Conservation (phyloP, 257 asterid genomes). For the Jacaranda mimosifolia region DNA sequence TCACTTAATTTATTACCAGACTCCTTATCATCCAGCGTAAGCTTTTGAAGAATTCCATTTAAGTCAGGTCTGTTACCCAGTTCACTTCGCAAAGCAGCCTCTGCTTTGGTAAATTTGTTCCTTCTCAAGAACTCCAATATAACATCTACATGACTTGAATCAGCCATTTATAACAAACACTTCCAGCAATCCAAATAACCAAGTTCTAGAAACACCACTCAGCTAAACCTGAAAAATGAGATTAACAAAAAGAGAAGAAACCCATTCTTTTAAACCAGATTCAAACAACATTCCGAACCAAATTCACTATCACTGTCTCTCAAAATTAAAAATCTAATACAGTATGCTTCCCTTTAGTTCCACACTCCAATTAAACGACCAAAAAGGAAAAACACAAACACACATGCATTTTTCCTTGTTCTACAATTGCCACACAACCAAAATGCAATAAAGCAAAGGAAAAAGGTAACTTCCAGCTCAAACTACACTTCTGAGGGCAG, state of each 20-base stretch:
- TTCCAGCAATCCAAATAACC: slow-evolving; percentile 34
- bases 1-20: slow-evolving; percentile 49
- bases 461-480: slow-evolving; percentile 14
- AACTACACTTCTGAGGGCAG: slow-evolving; percentile 28
- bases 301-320: not conserved
- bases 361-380: slow-evolving; percentile 19
- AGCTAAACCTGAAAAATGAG: slow-evolving; percentile 59
- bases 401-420: slow-evolving; percentile 20
- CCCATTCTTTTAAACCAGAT: slow-evolving; percentile 27
- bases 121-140: slow-evolving; percentile 74
- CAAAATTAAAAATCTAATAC: not conserved
- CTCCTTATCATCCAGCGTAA: slow-evolving; percentile 65
- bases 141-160: slow-evolving; percentile 74
- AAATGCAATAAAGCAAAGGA: slow-evolving; percentile 17
- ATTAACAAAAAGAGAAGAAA: slow-evolving; percentile 32
- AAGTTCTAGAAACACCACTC: slow-evolving; percentile 43
- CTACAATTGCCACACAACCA: slow-evolving; percentile 22
- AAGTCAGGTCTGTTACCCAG: slow-evolving; percentile 73
- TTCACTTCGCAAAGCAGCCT: slow-evolving; percentile 91
- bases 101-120: slow-evolving; percentile 87
- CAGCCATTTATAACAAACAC: slow-evolving; percentile 63
- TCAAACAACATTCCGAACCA: slow-evolving; percentile 25
- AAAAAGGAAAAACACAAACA: not conserved
- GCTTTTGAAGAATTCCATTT: slow-evolving; percentile 68
- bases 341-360: slow-evolving; percentile 28